A percentile compares a stretch with the other conserved stretches of the same genome.
Conservation (phyloP, 2,329 filamentous ascomycete species). For the Ustulina deusta region DNA sequence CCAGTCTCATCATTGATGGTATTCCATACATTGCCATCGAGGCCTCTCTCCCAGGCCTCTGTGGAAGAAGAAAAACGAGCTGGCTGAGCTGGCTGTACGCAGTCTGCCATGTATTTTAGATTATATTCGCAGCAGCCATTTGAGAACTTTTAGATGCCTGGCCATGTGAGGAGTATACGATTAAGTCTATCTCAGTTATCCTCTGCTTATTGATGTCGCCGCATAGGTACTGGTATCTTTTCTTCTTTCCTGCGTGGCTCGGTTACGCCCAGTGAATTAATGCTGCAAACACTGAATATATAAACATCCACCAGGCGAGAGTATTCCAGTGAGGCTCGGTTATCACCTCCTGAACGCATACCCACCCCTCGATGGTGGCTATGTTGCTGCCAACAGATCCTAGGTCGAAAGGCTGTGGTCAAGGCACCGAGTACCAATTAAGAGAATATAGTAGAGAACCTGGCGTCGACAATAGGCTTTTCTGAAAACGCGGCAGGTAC, state of each 20-base stretch:
- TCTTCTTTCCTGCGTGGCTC: not conserved
- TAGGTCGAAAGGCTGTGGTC: not conserved
- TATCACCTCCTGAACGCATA: no score
- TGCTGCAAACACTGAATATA: not conserved
- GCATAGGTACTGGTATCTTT: not conserved
- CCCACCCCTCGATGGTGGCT: not conserved
- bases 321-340: no score
- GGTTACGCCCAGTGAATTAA: not conserved
- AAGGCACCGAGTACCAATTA: not conserved
- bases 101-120: no score
- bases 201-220: not conserved
- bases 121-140: no score
- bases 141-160: no score
- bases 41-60: no score
- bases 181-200: not conserved
- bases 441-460: not conserved
- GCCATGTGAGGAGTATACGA: not conserved
- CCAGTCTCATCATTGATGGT: no score
- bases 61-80: no score
- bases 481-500: constrained; percentile 43
- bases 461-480: not conserved
- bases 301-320: not conserved
- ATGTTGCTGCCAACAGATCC: not conserved
- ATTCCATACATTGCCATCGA: no score
- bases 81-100: no score